These are phyloP conservation scores for Podaxis sp. DNA, from an alignment of 768 basidiomycete genomes.

Conservation along the genomic window DNA sequence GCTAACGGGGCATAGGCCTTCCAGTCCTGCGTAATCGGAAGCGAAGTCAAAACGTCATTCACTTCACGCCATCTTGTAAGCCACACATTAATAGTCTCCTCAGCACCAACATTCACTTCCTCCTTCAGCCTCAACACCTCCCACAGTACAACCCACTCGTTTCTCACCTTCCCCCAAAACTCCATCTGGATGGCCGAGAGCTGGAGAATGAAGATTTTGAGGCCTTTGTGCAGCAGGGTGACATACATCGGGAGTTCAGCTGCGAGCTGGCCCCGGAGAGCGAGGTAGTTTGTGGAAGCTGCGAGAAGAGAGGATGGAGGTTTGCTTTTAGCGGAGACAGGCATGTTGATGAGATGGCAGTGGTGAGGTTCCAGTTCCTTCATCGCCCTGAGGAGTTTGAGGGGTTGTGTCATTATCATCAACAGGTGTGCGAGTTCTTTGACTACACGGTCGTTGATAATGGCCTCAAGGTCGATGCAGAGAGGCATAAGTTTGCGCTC, in stretches of 20 bases:
- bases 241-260: slow-evolving; percentile 71
- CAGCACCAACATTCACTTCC: slow-evolving; percentile 62
- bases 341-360: slow-evolving; percentile 64
- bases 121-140: slow-evolving; percentile 74
- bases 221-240: slow-evolving; percentile 59
- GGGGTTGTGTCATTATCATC: slow-evolving; percentile 58
- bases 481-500: slow-evolving; percentile 53
- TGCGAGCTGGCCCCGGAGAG: slow-evolving; percentile 69
- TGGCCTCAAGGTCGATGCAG: slow-evolving; percentile 49
- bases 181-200: slow-evolving; percentile 56
- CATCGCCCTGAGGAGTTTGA: slow-evolving; percentile 70
- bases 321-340: slow-evolving; percentile 58
- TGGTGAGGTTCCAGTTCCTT: slow-evolving; percentile 73
- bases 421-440: slow-evolving; percentile 58
- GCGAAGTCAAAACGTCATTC: slow-evolving; percentile 41
- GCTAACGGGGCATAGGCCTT: slow-evolving; percentile 25
- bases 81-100: slow-evolving; percentile 77
- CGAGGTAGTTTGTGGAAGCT: slow-evolving; percentile 76
- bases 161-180: slow-evolving; percentile 63
- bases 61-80: slow-evolving; percentile 66
- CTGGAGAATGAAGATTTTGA: slow-evolving; percentile 48
- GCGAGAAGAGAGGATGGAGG: slow-evolving; percentile 67
- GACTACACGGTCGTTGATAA: slow-evolving; percentile 54
- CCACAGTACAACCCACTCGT: slow-evolving; percentile 77
- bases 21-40: slow-evolving; percentile 31